phyloP scores from a whole-genome alignment of 176 grass and related monocot species.

The Bolboschoenus planiculmis region DNA sequence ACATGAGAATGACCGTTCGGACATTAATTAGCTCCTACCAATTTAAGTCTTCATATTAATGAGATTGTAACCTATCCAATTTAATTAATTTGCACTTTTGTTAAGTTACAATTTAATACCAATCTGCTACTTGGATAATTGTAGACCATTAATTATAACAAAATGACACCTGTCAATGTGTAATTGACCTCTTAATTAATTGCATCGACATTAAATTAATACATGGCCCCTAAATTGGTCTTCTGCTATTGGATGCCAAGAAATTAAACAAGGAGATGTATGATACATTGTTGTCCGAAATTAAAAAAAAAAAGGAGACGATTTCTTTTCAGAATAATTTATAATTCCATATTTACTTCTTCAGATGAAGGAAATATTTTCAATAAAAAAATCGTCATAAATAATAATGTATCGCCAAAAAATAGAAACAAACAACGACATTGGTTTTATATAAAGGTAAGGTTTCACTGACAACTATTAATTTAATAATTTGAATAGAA shows the following conservation, averaged over 20 bases:
- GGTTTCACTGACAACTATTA: no score
- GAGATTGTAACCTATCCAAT: not conserved
- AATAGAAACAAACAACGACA: no score
- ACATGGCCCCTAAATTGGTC: not conserved
- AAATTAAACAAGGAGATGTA: not conserved
- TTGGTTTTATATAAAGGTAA: no score
- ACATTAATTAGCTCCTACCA: not conserved
- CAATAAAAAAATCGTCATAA: no score
- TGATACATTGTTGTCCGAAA: not conserved
- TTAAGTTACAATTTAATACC: not conserved
- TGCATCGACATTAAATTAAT: not conserved
- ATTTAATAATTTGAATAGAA: no score
- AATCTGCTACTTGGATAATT: not conserved
- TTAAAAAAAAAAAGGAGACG: not conserved
- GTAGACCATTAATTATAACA: no score
- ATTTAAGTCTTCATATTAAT: not conserved
- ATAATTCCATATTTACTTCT: not conserved
- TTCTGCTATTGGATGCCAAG: no score
- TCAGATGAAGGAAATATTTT: no score
- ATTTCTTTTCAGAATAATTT: no score
- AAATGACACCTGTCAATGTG: not conserved
- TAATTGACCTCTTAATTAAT: not conserved
- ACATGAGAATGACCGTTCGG: not conserved
- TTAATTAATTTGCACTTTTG: not conserved
- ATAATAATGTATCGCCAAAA: no score